Percentiles rank a stretch among this genome's conserved stretches.
Conservation (phyloP, 495 filamentous ascomycete genomes). For the Podospora sp. region DNA sequence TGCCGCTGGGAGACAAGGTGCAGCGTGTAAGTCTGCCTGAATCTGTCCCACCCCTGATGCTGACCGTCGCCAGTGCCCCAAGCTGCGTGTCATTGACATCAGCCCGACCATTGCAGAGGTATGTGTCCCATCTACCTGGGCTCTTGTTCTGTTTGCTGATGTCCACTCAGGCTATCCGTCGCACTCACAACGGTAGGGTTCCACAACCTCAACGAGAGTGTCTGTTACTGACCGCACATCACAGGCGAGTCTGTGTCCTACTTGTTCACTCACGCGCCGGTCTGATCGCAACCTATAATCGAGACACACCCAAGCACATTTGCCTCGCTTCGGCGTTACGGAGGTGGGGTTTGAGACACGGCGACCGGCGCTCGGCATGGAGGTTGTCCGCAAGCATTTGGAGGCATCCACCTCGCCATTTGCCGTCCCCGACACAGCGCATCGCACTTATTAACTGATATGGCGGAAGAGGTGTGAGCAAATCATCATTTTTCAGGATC, state of each 20-base stretch:
- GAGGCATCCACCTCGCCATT: too few species aligned
- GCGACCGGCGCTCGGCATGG: background rate
- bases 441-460: too few species aligned
- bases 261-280: conserved; percentile 87
- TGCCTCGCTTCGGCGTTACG: background rate
- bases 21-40: conserved; percentile 34
- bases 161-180: conserved; percentile 61
- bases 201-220: conserved; percentile 45
- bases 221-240: conserved; percentile 14
- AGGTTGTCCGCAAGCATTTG: background rate
- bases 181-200: conserved; percentile 83
- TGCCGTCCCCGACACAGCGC: too few species aligned
- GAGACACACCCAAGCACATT: background rate
- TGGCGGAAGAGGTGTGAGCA: too few species aligned
- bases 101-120: conserved; percentile 72
- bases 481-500: too few species aligned
- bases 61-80: conserved; percentile 57
- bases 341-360: background rate
- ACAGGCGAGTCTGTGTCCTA: conserved; percentile 73
- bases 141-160: conserved; percentile 46
- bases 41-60: background rate
- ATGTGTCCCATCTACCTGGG: conserved; percentile 24
- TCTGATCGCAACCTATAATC: conserved; percentile 28
- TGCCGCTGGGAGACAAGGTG: conserved; percentile 79
- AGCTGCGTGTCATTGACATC: conserved; percentile 89